These are phyloP conservation scores for Larix kaempferi DNA, from an alignment of 75 land plant species.

Conservation along the genomic window DNA sequence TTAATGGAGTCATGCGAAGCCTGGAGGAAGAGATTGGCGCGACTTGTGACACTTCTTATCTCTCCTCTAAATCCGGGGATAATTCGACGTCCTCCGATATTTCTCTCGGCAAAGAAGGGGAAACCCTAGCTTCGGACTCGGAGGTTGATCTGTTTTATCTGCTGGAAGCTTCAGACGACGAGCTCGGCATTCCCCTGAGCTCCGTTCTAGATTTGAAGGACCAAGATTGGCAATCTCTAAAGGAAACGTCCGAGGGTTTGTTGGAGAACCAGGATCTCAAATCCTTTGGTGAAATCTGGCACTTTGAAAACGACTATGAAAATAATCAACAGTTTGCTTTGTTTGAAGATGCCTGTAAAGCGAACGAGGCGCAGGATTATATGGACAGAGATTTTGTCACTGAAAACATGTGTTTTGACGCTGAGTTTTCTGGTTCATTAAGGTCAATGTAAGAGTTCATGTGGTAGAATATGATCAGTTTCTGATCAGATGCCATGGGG, in stretches of 20 bases:
- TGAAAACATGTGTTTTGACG: too few relatives aligned
- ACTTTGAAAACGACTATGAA: neutral
- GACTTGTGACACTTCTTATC: too few relatives aligned
- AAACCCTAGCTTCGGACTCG: neutral
- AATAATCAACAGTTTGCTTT: neutral
- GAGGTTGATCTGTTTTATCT: neutral
- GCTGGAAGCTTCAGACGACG: neutral
- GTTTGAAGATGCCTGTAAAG: neutral
- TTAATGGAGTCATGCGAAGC: neutral
- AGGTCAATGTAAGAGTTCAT: too few relatives aligned
- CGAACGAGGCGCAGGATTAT: too few relatives aligned
- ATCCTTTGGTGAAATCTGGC: neutral
- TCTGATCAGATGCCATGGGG: too few relatives aligned
- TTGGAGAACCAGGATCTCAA: neutral
- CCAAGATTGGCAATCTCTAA: neutral
- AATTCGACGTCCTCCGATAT: neutral
- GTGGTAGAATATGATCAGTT: too few relatives aligned
- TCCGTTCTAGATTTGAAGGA: neutral
- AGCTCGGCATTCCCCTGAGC: neutral
- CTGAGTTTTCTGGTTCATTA: too few relatives aligned
- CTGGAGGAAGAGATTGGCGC: neutral
- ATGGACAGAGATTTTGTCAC: too few relatives aligned
- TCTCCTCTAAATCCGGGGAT: neutral
- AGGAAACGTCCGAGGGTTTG: neutral
- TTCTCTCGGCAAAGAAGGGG: neutral